A percentile compares a stretch with the other conserved stretches of the same genome.
Conservation (phyloP, 78 protist genomes). For the Polysphondylium violaceum region DNA sequence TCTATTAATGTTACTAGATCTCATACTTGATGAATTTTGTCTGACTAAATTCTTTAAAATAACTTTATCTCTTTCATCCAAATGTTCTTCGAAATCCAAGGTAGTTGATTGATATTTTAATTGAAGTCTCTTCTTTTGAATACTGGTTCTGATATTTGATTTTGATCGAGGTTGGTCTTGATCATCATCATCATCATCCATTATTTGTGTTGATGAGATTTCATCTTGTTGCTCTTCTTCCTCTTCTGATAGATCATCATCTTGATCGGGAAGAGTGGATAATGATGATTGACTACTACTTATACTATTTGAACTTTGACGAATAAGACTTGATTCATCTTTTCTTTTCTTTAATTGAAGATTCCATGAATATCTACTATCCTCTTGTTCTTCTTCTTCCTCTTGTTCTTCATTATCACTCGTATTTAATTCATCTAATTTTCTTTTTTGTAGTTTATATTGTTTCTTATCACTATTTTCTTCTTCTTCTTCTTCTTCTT, state of each 20-base stretch:
- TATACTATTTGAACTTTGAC: background rate
- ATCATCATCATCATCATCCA: background rate
- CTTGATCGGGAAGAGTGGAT: constrained; percentile 7
- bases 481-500: background rate
- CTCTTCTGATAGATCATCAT: constrained; percentile 47
- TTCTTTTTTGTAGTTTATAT: background rate
- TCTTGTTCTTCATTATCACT: background rate
- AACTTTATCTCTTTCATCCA: background rate
- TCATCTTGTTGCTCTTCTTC: constrained; percentile 7
- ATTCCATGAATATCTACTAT: constrained; percentile 2
- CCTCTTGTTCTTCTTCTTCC: background rate
- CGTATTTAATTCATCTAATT: background rate
- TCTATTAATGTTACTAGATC: background rate
- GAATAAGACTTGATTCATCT: background rate
- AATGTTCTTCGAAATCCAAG: background rate
- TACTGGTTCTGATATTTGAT: background rate
- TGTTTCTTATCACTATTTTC: background rate
- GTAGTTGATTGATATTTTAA: background rate
- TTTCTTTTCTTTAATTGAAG: background rate
- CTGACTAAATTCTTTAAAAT: constrained; percentile 4
- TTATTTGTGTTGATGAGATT: background rate
- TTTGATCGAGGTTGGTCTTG: no score
- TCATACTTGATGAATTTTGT: background rate
- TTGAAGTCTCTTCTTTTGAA: background rate
- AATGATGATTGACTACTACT: constrained; percentile 2